phyloP scores from a whole-genome alignment of 2,329 filamentous ascomycete species.

The Claviceps pazoutovae region DNA sequence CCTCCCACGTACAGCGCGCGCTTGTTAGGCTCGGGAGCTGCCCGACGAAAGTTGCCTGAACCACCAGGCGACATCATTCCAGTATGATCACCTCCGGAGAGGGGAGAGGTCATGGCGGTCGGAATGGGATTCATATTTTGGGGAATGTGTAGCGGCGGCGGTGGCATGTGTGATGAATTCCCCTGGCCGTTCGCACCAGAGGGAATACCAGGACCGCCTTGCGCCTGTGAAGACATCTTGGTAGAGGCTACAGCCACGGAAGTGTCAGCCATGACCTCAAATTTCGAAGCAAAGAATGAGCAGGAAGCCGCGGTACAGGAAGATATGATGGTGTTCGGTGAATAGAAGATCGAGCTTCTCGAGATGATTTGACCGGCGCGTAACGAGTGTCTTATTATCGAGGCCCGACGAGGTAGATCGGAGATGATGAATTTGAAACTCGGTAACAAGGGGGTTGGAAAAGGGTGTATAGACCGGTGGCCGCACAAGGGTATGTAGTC shows the following conservation, averaged over 20 bases:
- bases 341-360: not conserved
- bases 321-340: slow-evolving; percentile 1
- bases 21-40: slow-evolving; percentile 97
- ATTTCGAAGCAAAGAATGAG: not conserved
- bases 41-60: slow-evolving; percentile 70
- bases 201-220: slow-evolving; percentile 42
- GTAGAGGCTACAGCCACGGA: slow-evolving; percentile 46
- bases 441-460: not conserved
- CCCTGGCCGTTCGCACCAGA: slow-evolving; percentile 53
- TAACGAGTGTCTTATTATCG: not conserved
- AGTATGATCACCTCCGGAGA: slow-evolving; percentile 52
- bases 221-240: slow-evolving; percentile 56
- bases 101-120: slow-evolving; percentile 78
- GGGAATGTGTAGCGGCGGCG: slow-evolving; percentile 82
- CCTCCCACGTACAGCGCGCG: slow-evolving; percentile 91
- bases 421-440: not conserved
- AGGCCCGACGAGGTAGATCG: not conserved
- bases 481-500: not conserved
- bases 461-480: slow-evolving; percentile 1
- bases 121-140: slow-evolving; percentile 94
- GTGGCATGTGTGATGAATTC: slow-evolving; percentile 68
- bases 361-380: not conserved
- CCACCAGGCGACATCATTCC: slow-evolving; percentile 74
- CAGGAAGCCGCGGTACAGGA: not conserved
- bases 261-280: slow-evolving; percentile 59